A percentile compares a stretch with the other conserved stretches of the same genome.
Evolutionary conservation across 257 asterid species (phyloP).

Genomic region (Solanum neorickii): DNA sequence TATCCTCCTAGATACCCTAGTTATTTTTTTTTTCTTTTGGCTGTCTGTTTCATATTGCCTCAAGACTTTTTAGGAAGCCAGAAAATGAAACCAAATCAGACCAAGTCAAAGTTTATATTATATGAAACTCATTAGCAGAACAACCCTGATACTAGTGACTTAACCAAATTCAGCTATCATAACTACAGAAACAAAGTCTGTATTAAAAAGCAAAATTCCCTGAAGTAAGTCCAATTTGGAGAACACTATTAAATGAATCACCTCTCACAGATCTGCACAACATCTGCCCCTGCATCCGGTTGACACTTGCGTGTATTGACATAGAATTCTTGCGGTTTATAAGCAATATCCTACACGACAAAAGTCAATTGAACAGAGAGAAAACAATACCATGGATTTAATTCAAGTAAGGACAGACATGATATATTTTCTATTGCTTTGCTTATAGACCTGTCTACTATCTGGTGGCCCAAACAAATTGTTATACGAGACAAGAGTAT

Average conservation of each 20-base stretch:
- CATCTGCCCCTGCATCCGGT: slow-evolving; percentile 66
- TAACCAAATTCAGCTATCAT: not conserved
- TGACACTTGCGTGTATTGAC: slow-evolving; percentile 83
- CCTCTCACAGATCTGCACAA: slow-evolving; percentile 86
- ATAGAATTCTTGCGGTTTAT: slow-evolving; percentile 77
- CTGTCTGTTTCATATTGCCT: not conserved
- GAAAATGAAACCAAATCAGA: not conserved
- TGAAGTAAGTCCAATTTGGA: not conserved
- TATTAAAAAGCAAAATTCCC: not conserved
- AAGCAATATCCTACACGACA: slow-evolving; percentile 66
- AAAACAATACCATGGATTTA: not conserved
- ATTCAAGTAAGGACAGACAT: not conserved
- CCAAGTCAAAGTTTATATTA: not conserved
- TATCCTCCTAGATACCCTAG: not conserved
- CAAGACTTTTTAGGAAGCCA: not conserved
- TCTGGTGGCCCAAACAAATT: not conserved
- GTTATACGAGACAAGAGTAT: not conserved
- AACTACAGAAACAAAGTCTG: not conserved
- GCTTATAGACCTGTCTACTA: not conserved
- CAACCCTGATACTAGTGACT: not conserved
- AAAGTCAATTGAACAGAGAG: not conserved
- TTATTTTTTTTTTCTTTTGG: not conserved
- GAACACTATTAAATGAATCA: slow-evolving; percentile 11
- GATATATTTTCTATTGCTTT: not conserved
- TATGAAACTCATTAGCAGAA: not conserved